Evolutionary conservation across 2,329 filamentous ascomycete species (phyloP), one percentile per base, ranked within the genome.

Genomic region (Penicillium hordei): DNA sequence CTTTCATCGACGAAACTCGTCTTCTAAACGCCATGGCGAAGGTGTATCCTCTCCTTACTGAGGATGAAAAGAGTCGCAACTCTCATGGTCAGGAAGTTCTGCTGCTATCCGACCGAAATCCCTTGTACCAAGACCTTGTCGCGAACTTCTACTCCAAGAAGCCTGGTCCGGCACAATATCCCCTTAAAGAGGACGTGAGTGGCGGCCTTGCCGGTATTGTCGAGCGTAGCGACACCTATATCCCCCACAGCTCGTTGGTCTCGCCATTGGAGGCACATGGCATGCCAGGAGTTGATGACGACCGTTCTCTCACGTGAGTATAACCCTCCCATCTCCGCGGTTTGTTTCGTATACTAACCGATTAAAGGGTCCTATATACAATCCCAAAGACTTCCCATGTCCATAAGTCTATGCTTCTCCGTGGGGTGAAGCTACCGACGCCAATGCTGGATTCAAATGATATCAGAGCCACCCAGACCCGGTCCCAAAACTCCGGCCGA

Each of bases 341-440:
- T 33, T 21, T 27, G 12, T 6, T 17, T 36, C 7, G 15, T 17
- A 33, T 54, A 52, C 68, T 75, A 67, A 74, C 50, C 51, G 70
- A 78, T 44, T 52, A 39, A 63, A 96, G 90, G 70, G 92, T 97
- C 12, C 81, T 90, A 69, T 99, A 95, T 71, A 86, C 91, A 44
- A 89, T 97, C 76, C 93, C 93, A 0, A 81, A 83, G 40, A 86
- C 85, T 19, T 81, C 80, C 10, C 84, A 90, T 66, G 79, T 86
- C 5, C 94, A 99, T 77, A 97, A 97, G 72, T 97, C 93, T 6
- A 95, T 96, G 89, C 83, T 99, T 15, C 82, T 99, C 36, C 88
- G 91, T 3, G 94, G 94, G 13, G 87, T 93, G 39, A 86, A 88
- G 66, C 82, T 93, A 56, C 86, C 89, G 5, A 77, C 82, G 2